These are phyloP conservation scores for Epichloe amarillans DNA, from an alignment of 2,329 filamentous ascomycete species.

Conservation along the genomic window DNA sequence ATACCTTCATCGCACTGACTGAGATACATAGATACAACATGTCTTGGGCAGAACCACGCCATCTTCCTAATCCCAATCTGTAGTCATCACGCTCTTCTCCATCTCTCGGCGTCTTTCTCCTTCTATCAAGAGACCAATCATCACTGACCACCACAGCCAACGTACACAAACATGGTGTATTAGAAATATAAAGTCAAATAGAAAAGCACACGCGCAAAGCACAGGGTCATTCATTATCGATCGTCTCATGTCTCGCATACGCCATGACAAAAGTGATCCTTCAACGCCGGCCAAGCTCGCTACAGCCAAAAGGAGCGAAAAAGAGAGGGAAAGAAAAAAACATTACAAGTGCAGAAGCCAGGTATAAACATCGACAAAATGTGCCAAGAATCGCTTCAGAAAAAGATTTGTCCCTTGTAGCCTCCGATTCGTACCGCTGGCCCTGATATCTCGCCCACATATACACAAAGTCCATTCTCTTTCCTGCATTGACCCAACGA, in stretches of 20 bases:
- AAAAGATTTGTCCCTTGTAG: neutral
- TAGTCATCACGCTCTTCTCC: too few species aligned
- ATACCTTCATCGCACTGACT: too few species aligned
- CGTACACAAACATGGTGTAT: neutral
- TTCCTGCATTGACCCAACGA: neutral
- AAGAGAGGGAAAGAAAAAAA: neutral
- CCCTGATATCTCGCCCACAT: neutral
- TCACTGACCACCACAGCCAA: neutral
- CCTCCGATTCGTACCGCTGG: neutral
- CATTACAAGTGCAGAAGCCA: constrained; percentile 8
- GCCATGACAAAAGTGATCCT: constrained; percentile 7
- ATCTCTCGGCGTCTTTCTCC: too few species aligned
- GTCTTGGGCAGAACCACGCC: too few species aligned
- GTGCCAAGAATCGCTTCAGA: neutral
- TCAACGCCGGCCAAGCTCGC: constrained; percentile 7
- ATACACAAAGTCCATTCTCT: neutral
- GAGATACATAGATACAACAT: too few species aligned
- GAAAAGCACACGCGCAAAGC: constrained; percentile 1
- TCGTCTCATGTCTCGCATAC: constrained; percentile 6
- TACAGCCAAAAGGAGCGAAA: constrained; percentile 8
- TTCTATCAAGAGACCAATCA: too few species aligned
- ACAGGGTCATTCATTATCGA: constrained; percentile 5
- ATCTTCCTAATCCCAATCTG: too few species aligned
- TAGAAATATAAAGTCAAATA: neutral
- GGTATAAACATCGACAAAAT: constrained; percentile 8